Conservation (phyloP, 306 rosid species). For the Vicia faba region DNA sequence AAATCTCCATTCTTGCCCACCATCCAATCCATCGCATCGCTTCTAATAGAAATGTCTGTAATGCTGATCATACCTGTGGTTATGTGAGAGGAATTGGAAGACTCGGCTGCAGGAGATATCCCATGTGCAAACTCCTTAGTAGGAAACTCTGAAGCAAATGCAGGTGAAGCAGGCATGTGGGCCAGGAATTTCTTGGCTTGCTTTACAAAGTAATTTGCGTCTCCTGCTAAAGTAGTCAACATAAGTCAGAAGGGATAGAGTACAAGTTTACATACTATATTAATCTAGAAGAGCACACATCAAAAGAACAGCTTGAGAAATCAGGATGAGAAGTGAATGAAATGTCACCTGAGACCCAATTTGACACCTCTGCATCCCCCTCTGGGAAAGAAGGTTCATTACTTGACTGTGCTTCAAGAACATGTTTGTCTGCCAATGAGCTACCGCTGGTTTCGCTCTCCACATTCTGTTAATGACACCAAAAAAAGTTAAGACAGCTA, state of each 20-base stretch:
- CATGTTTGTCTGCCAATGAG: constrained; percentile 39
- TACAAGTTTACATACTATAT: constrained; percentile 9
- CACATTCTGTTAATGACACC: constrained; percentile 46
- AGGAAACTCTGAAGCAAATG: constrained; percentile 77
- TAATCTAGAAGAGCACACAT: constrained; percentile 14
- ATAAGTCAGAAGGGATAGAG: neutral
- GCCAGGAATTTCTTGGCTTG: constrained; percentile 60
- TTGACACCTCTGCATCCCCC: constrained; percentile 40
- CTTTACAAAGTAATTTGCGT: constrained; percentile 50
- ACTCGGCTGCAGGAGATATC: constrained; percentile 54
- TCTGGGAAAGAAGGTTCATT: constrained; percentile 49
- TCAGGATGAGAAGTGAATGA: constrained; percentile 1
- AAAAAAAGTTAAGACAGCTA: constrained; percentile 11
- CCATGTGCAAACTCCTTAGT: constrained; percentile 55
- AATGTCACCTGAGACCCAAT: constrained; percentile 54
- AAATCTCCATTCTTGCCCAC: constrained; percentile 65
- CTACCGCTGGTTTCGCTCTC: constrained; percentile 44
- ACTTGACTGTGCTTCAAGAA: constrained; percentile 40
- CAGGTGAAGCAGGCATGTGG: constrained; percentile 80
- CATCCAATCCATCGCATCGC: constrained; percentile 56
- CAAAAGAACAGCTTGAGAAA: constrained; percentile 6
- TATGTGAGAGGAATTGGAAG: constrained; percentile 69
- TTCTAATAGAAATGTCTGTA: constrained; percentile 49
- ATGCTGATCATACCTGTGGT: constrained; percentile 88
- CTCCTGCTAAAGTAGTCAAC: constrained; percentile 44